phyloP scores from a whole-genome alignment of 768 basidiomycete species.

The Mycena rebaudengoi region DNA sequence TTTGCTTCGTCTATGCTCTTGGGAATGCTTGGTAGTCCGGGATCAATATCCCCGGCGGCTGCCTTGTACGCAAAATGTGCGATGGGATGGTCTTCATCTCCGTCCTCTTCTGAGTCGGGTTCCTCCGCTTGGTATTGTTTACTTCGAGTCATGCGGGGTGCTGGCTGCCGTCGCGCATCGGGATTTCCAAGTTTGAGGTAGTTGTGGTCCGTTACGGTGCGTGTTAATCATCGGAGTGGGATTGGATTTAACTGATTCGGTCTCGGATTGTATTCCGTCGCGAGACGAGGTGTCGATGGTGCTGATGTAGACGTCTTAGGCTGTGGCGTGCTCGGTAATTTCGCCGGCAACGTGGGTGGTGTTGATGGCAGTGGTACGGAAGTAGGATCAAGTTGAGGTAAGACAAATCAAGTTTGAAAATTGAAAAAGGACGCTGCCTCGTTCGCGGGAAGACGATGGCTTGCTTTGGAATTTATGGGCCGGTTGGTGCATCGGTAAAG shows the following conservation, averaged over 20 bases:
- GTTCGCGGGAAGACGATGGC: too few species aligned
- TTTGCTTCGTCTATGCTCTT: background rate
- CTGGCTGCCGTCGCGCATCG: background rate
- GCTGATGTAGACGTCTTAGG: background rate
- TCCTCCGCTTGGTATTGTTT: background rate
- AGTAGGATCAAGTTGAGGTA: too few species aligned
- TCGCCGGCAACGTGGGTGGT: background rate
- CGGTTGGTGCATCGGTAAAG: too few species aligned
- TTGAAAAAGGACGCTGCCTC: too few species aligned
- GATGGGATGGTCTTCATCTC: background rate
- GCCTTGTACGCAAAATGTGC: background rate
- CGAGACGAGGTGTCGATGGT: background rate
- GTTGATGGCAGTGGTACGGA: background rate
- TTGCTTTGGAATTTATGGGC: too few species aligned
- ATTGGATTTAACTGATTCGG: constrained; percentile 3
- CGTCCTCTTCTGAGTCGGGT: background rate
- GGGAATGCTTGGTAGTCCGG: background rate
- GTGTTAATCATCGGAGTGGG: background rate
- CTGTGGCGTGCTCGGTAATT: background rate
- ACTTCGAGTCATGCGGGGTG: too few species aligned
- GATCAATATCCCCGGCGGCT: background rate
- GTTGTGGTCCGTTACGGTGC: background rate
- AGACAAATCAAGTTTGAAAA: too few species aligned
- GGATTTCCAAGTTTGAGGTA: background rate
- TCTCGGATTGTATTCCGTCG: background rate